A percentile compares a stretch with the other conserved stretches of the same genome.
Conservation (phyloP, 768 basidiomycete species). For the Suillus subluteus region DNA sequence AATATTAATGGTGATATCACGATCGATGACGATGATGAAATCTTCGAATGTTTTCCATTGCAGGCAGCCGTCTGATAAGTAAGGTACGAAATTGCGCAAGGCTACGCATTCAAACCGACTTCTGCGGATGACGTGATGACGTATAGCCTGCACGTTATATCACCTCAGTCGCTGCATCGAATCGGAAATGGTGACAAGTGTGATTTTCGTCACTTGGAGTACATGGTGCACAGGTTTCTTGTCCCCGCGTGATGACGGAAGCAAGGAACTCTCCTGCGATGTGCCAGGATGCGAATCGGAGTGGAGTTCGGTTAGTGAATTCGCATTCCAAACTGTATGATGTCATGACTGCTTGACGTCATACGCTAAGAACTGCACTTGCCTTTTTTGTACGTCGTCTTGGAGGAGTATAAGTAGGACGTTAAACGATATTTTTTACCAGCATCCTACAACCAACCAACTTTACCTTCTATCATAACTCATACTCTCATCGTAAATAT, state of each 20-base stretch:
- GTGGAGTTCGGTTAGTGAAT: background rate
- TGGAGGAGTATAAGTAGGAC: conserved; percentile 31
- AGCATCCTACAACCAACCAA: conserved; percentile 15
- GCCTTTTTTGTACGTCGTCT: conserved; percentile 31
- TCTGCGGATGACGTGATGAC: background rate
- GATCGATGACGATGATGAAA: background rate
- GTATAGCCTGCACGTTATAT: no score
- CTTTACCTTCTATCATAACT: conserved; percentile 7
- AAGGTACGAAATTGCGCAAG: background rate
- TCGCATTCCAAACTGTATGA: conserved; percentile 21
- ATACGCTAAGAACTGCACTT: conserved; percentile 26
- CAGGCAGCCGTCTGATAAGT: background rate
- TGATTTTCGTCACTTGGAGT: background rate
- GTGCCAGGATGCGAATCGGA: background rate
- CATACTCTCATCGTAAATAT: conserved; percentile 16
- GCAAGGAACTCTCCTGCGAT: background rate
- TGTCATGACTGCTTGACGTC: conserved; percentile 30
- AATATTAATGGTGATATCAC: background rate
- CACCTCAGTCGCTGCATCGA: no score
- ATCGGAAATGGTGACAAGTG: background rate
- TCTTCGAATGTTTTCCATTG: background rate
- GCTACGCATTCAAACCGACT: background rate
- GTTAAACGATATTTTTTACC: background rate
- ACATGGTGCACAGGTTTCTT: background rate
- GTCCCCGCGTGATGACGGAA: background rate